Base-by-base conservation (phyloP, 228 moss, liverwort and hornwort species). In the Sphagnum magellanicum region DNA sequence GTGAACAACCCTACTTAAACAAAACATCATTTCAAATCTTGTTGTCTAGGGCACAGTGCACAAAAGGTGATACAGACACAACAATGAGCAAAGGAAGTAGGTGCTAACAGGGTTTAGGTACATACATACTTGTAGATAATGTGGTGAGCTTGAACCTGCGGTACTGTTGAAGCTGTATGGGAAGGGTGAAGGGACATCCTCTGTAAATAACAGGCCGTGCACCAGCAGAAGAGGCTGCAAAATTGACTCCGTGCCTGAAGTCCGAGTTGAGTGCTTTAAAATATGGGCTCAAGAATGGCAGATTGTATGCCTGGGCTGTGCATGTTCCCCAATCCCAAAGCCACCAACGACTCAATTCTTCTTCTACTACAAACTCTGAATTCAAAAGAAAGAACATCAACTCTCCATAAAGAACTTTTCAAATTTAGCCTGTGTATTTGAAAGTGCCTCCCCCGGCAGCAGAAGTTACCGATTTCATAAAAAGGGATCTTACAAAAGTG, bases 231-330 rank as follows among this genome's bases (percentile, higher is more conserved):
- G 71, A 69, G 10, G 63, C 70, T 3, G 74, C 81, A 48, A 81
- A 78, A 60, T 51, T 77, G 6, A 65, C 74, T 9, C 81, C 77
- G 11, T 72, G 71, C 8, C 74, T 50, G 53, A 77, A 58, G 63
- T 81, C 81, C 11, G 81, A 65, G 59, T 67, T 61, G 70, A 77
- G 60, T 55, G 70, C 69, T 71, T 77, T 74, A 13, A 81, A 17
- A 46, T 74, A 81, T 3, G 81, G 74, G 17, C 74, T 65, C 11
- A 74, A 55, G 5, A 81, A 71, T 4, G 81, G 81, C 61, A 78
- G 68, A 11, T 68, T 71, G 68, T 74, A 78, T n/a, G 81, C 81
- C 69, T 78, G 81, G 4, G 77, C 81, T 73, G 73, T 66, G 58
- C 32, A 32, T 32, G 32, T 32, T 32, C 32, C 32, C 32, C 32